Conservation (phyloP, 129 eudicot species). For the Helichrysum umbraculigerum region DNA sequence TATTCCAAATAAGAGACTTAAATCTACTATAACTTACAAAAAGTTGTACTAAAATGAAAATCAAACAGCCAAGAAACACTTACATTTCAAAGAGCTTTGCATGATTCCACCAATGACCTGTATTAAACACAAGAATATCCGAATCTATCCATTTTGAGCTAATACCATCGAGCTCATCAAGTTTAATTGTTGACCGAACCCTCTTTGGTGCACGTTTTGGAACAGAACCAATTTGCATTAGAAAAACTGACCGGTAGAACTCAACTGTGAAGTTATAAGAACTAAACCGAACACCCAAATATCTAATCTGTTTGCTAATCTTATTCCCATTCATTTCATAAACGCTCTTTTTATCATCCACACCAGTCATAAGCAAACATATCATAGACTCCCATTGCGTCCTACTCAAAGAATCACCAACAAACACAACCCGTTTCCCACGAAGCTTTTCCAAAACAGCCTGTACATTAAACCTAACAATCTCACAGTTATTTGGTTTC, state of each 20-base stretch:
- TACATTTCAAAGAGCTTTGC: slow-evolving; percentile 75
- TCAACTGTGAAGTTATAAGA: slow-evolving; percentile 60
- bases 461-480: slow-evolving; percentile 53
- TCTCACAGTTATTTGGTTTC: slow-evolving; percentile 73
- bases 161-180: slow-evolving; percentile 64
- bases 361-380: slow-evolving; percentile 85
- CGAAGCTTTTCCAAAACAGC: slow-evolving; percentile 62
- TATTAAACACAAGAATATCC: slow-evolving; percentile 73
- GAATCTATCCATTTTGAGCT: slow-evolving; percentile 71
- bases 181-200: slow-evolving; percentile 56
- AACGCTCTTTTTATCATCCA: slow-evolving; percentile 66
- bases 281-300: slow-evolving; percentile 65
- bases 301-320: slow-evolving; percentile 76
- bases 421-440: slow-evolving; percentile 82
- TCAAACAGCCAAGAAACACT: slow-evolving; percentile 21
- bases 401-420: slow-evolving; percentile 90
- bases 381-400: slow-evolving; percentile 98
- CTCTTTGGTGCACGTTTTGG: slow-evolving; percentile 76
- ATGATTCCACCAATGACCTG: slow-evolving; percentile 94
- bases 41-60: not conserved
- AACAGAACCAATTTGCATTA: slow-evolving; percentile 57
- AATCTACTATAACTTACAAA: not conserved
- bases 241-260: slow-evolving; percentile 77
- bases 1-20: not conserved
- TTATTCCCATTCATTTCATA: slow-evolving; percentile 72